Evolutionary conservation across 176 grass and related monocot species (phyloP), one percentile per base, ranked within the genome.

Genomic region (Avena insularis): DNA sequence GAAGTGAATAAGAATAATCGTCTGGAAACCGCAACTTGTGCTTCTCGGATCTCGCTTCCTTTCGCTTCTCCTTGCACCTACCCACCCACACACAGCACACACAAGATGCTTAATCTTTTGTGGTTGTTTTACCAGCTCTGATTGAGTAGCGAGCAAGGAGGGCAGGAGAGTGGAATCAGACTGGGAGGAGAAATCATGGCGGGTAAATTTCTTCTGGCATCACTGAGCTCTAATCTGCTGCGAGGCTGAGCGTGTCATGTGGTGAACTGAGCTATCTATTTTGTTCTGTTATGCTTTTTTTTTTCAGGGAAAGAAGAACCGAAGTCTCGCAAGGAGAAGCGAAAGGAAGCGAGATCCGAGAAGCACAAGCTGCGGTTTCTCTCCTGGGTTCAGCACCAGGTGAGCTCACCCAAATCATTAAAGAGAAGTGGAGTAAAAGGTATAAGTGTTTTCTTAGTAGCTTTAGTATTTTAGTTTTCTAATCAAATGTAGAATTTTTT

Each of bases 351-450:
- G 2, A 86, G 88, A 56, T 79, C 63, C 13, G 88, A 84, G 77
- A 92, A 91, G 83, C 64, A 85, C 27, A 86, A 87, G 23, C 17
- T 79, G 71, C 88, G 57, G 3, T 92, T 92, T 51, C 77, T 89
- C 9, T 92, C 86, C 47, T 95, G 88, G 88, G 84, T 95, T 31
- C 70, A 91, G 77, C 86, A 87, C 68, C 90, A 92, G 75, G 93
- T 95, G 53, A 78, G 16, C 25, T 76, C 57, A 27, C 29, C 31
- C 31, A 61, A 53, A 43, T 56, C 70, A 21, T 65, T 13, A 2
- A 27, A 60, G 36, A 66, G 0, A 20, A 55, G 74, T 19, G 59
- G 23, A 17, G 45, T 53, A 36, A 74, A 43, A 2, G 17, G 9
- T 38, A 69, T 9, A 46, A 27, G 4, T 48, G 38, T 47, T 79